phyloP scores from a whole-genome alignment of 352 stramenopile genomes.

The Aphanomyces astaci region DNA sequence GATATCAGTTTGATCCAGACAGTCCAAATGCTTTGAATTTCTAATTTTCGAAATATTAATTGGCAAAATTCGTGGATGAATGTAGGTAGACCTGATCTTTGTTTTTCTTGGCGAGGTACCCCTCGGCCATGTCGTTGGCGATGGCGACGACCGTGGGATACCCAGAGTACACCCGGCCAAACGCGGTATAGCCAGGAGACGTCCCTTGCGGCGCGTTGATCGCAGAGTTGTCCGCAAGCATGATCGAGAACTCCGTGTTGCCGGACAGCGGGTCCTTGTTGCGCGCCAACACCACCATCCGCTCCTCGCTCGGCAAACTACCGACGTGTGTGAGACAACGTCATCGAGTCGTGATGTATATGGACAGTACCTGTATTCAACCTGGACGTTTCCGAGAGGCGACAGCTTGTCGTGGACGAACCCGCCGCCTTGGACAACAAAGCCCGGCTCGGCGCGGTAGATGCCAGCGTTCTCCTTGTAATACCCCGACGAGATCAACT shows the following conservation, averaged over 20 bases:
- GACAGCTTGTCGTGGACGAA: slow-evolving; percentile 63
- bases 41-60: too few relatives aligned
- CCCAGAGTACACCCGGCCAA: slow-evolving; percentile 63
- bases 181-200: slow-evolving; percentile 67
- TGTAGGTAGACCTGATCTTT: slow-evolving; percentile 42
- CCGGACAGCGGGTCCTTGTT: slow-evolving; percentile 57
- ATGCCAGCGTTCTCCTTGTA: slow-evolving; percentile 55
- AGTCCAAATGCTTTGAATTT: too few relatives aligned
- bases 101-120: slow-evolving; percentile 65
- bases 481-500: slow-evolving; percentile 58
- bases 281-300: slow-evolving; percentile 75
- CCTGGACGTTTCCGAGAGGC: slow-evolving; percentile 52
- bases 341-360: too few relatives aligned
- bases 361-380: slow-evolving; percentile 77
- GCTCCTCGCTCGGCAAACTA: slow-evolving; percentile 63
- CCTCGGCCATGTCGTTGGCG: slow-evolving; percentile 57
- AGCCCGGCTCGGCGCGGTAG: slow-evolving; percentile 80
- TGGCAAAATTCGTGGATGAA: too few relatives aligned
- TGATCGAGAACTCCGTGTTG: slow-evolving; percentile 78
- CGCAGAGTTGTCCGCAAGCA: slow-evolving; percentile 70
- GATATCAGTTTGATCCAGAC: too few relatives aligned
- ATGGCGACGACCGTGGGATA: slow-evolving; percentile 74
- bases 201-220: slow-evolving; percentile 53
- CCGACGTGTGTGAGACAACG: too few relatives aligned
- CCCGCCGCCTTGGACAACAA: slow-evolving; percentile 64